Base-by-base conservation (phyloP, 495 filamentous ascomycete genomes). In the Schizothecium vesticola region DNA sequence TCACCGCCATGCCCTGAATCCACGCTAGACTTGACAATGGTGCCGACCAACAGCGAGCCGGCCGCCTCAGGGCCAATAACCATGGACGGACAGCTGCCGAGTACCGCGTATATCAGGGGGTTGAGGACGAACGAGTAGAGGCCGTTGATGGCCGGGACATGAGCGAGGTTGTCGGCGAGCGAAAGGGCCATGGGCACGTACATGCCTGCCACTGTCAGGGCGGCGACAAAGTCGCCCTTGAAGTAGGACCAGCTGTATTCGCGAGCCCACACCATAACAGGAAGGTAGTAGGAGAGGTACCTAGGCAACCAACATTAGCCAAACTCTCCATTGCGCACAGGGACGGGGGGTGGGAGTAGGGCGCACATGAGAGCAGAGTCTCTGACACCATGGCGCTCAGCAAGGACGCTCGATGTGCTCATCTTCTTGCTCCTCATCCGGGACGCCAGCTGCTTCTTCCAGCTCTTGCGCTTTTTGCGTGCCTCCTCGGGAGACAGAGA, bases 131-230 rank as follows among this genome's bases (percentile, higher is more conserved):
- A 99, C 28, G 89, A 88, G 76, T 98, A 98, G 23, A 99, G 84
- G n/a, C 95, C 95, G 74, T 96, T 93, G 78, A 98, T 92, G 0
- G 95, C 89, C 10, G 94, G 93, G 19, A 97, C 87, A 73, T 98
- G 94, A 8, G 90, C 95, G 55, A 99, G 88, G 77, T 98, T 99
- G 28, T 90, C 87, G n/a, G 94, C 93, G 67, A 93, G 86, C 5
- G 94, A 97, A 28, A 99, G 86, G 0, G 94, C 89, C 94, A 99
- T 97, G 26, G 95, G 95, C 51, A 99, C 91, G 74, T 99, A 99
- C 81, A 99, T 93, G 16, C 93, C 97, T 1, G 94, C 92, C 79
- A 99, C 89, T 2, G 95, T 97, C 64, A 98, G 77, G 59, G 91
- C 87, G 13, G 95, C 93, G 11, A 93, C 83, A 31, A 97, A 82